phyloP scores from a whole-genome alignment of 805 yeast genomes.

The Metschnikowia koreensis region DNA sequence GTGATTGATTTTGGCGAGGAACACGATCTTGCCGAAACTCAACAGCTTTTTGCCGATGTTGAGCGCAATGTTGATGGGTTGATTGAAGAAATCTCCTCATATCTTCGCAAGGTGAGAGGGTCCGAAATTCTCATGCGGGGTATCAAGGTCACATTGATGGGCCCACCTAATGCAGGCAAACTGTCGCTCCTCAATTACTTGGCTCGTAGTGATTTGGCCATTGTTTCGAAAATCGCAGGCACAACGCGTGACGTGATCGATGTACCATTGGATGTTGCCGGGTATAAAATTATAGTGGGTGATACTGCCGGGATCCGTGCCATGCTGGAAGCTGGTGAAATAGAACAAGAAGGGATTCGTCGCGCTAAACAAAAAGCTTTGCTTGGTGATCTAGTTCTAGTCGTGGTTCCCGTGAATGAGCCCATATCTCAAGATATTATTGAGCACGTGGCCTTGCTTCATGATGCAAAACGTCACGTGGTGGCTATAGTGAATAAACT shows the following conservation, averaged over 20 bases:
- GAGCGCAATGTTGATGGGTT: constrained; percentile 41
- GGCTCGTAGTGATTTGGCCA: constrained; percentile 79
- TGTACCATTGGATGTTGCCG: constrained; percentile 74
- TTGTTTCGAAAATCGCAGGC: constrained; percentile 89
- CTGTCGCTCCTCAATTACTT: constrained; percentile 79
- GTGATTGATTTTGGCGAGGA: constrained; percentile 95
- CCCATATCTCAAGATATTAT: constrained; percentile 37
- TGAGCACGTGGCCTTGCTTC: constrained; percentile 34
- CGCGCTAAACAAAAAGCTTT: constrained; percentile 64
- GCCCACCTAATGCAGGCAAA: constrained; percentile 97
- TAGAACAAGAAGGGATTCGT: constrained; percentile 78
- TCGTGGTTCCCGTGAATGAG: constrained; percentile 49
- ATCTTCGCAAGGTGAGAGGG: constrained; percentile 47
- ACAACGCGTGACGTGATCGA: constrained; percentile 91
- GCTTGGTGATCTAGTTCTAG: constrained; percentile 66
- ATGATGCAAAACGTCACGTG: constrained; percentile 30
- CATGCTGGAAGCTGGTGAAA: constrained; percentile 45
- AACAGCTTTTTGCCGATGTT: constrained; percentile 52
- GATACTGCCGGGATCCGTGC: constrained; percentile 91
- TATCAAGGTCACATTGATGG: constrained; percentile 67
- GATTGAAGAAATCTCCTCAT: constrained; percentile 43
- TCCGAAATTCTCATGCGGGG: constrained; percentile 72
- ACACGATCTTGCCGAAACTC: constrained; percentile 70
- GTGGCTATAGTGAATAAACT: constrained; percentile 57
- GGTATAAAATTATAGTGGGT: constrained; percentile 78